Evolutionary conservation across 345 rosid genomes (phyloP).

Genomic region (Hibiscus mutabilis): DNA sequence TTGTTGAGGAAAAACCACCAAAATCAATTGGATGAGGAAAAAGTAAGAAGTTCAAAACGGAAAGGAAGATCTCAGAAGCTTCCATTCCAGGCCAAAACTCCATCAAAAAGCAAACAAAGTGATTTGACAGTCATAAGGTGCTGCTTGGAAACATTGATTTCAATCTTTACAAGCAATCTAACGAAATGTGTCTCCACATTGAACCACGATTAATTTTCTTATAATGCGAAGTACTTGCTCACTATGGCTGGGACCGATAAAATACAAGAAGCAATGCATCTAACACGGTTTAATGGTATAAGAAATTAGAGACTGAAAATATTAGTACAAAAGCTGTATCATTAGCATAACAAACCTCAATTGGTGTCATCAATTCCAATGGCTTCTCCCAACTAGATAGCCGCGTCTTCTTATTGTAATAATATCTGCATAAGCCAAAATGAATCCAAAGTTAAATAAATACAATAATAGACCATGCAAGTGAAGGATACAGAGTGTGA

Average conservation of each 20-base stretch:
- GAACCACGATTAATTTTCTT: neutral
- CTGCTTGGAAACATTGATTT: neutral
- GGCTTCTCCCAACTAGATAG: slow-evolving; percentile 96
- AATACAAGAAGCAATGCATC: neutral
- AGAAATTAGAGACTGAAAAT: neutral
- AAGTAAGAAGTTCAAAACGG: neutral
- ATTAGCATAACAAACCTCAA: slow-evolving; percentile 57
- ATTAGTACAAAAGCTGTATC: neutral
- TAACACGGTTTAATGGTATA: neutral
- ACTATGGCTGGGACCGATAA: neutral
- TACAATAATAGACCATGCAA: neutral
- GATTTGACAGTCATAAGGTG: neutral
- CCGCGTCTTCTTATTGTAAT: slow-evolving; percentile 73
- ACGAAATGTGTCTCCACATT: neutral
- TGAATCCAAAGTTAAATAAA: neutral
- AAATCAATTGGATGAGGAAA: neutral
- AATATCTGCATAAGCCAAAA: slow-evolving; percentile 49
- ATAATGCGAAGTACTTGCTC: neutral
- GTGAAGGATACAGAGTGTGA: neutral
- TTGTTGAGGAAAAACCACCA: neutral
- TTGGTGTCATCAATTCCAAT: slow-evolving; percentile 76
- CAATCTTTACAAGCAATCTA: slow-evolving; percentile 6
- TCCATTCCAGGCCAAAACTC: neutral
- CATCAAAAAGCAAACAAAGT: neutral
- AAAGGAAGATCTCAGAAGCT: neutral